Evolutionary conservation across 164 flowering plant genomes (phyloP), one percentile per base, ranked within the genome.

Genomic region (Sedum album): DNA sequence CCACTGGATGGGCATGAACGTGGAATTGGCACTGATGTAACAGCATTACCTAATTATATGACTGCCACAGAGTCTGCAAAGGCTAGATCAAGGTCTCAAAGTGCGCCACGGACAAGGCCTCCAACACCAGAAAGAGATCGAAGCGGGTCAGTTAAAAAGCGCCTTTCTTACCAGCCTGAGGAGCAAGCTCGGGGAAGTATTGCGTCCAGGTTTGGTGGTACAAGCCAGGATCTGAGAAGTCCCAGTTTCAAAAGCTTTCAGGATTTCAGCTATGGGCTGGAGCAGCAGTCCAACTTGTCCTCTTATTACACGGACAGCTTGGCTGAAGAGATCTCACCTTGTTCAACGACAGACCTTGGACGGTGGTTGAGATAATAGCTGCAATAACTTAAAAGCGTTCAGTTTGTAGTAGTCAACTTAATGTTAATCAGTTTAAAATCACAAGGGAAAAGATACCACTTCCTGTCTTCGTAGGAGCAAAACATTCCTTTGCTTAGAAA

Each of bases 301-400:
- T 81, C 81, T 41, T 83, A 80, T 67, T 83, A 73, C 55, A 73
- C 84, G 0, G 85, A 86, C 5, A 80, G 87, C 72, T 13, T 65
- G 38, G 82, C 80, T 31, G 91, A 79, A 26, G 93, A 86, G 30
- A 71, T 78, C 4, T 85, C 91, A 60, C 90, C 90, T 20, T 77
- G 81, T 73, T 78, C 85, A 44, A 83, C 86, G 28, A 77, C 76
- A 72, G 84, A 90, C 41, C 80, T 82, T 14, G 75, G 87, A 61
- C 79, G 86, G 76, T 88, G 90, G 88, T 67, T 85, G 61, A 81
- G 86, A 68, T 83, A 74, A 80, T 57, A 28, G 62, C 62, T 57
- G 23, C 57, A n/a, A 51, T 51, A 26, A 57, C 6, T 11, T 14
- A 57, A n/a, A n/a, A 28, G 62, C 28, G 18, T 4, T 57, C 31